phyloP scores from a whole-genome alignment of 805 yeast genomes.

The Wickerhamiella galacta region DNA sequence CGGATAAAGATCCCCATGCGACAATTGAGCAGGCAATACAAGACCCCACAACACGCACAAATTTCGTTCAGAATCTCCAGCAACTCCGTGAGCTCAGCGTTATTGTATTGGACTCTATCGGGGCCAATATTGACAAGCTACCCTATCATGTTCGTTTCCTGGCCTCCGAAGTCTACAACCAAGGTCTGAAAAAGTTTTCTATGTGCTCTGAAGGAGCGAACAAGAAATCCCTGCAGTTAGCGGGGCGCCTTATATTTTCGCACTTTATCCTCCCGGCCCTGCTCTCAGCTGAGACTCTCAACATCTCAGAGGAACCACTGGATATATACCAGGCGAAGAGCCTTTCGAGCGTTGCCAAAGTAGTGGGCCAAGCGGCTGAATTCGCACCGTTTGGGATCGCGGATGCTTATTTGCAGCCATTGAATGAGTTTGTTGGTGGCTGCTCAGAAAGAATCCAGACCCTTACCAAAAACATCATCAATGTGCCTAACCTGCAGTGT shows the following conservation, averaged over 20 bases:
- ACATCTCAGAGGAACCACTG: slow-evolving; percentile 27
- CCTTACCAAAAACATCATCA: slow-evolving; percentile 32
- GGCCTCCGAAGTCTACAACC: slow-evolving; percentile 20
- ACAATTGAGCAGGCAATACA: slow-evolving; percentile 59
- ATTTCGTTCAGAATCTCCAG: slow-evolving; percentile 61
- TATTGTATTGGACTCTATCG: slow-evolving; percentile 39
- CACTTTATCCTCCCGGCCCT: slow-evolving; percentile 24
- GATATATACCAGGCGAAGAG: slow-evolving; percentile 32
- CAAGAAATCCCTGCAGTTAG: slow-evolving; percentile 35
- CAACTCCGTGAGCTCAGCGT: slow-evolving; percentile 53
- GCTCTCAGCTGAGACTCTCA: slow-evolving; percentile 29
- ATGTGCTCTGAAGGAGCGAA: slow-evolving; percentile 1
- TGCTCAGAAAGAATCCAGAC: slow-evolving; percentile 32
- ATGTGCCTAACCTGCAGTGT: slow-evolving; percentile 38
- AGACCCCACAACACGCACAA: slow-evolving; percentile 52
- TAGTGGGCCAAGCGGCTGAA: slow-evolving; percentile 46
- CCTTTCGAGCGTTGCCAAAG: slow-evolving; percentile 37
- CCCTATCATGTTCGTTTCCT: slow-evolving; percentile 43
- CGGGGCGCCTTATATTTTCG: slow-evolving; percentile 36
- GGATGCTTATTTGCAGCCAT: slow-evolving; percentile 59
- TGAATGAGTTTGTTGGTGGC: slow-evolving; percentile 51
- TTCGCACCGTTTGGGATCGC: slow-evolving; percentile 48
- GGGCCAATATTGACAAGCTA: slow-evolving; percentile 25
- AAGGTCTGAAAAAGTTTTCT: slow-evolving; percentile 1
- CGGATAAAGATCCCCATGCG: slow-evolving; percentile 24